Conservation (phyloP, 2,329 filamentous ascomycete genomes). For the Elsinoe batatas region DNA sequence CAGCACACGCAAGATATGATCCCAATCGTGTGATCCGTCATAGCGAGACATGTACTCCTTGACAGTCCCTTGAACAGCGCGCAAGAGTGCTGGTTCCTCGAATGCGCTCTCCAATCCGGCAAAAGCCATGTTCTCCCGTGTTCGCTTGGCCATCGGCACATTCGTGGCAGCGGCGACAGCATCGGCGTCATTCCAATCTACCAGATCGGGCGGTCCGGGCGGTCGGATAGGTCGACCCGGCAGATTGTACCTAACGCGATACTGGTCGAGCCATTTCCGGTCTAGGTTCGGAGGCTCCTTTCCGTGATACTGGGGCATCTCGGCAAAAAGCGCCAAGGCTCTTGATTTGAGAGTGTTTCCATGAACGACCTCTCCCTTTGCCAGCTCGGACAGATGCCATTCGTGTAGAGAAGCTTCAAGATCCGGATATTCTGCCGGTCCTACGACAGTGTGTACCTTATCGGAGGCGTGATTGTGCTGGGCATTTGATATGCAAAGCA, state of each 20-base stretch:
- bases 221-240: constrained; percentile 14
- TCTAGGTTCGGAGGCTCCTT: constrained; percentile 17
- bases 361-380: constrained; percentile 17
- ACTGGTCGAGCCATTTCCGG: constrained; percentile 18
- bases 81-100: constrained; percentile 20
- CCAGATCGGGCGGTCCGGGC: constrained; percentile 7
- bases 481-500: constrained; percentile 16
- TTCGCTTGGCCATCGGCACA: not conserved
- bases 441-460: constrained; percentile 9
- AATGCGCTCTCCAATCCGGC: constrained; percentile 14
- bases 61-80: constrained; percentile 47
- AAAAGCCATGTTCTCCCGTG: constrained; percentile 15
- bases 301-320: constrained; percentile 18
- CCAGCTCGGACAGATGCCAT: constrained; percentile 18
- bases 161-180: constrained; percentile 6
- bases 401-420: constrained; percentile 18
- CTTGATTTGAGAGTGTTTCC: constrained; percentile 19
- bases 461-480: constrained; percentile 18
- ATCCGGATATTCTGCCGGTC: constrained; percentile 17
- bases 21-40: constrained; percentile 81
- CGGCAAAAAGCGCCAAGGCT: constrained; percentile 18
- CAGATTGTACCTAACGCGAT: constrained; percentile 18
- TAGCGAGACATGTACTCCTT: constrained; percentile 64
- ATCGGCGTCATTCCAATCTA: constrained; percentile 12
- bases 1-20: constrained; percentile 71